Evolutionary conservation across 2,329 filamentous ascomycete species (phyloP).

Genomic region (Xylariaceae sp.): DNA sequence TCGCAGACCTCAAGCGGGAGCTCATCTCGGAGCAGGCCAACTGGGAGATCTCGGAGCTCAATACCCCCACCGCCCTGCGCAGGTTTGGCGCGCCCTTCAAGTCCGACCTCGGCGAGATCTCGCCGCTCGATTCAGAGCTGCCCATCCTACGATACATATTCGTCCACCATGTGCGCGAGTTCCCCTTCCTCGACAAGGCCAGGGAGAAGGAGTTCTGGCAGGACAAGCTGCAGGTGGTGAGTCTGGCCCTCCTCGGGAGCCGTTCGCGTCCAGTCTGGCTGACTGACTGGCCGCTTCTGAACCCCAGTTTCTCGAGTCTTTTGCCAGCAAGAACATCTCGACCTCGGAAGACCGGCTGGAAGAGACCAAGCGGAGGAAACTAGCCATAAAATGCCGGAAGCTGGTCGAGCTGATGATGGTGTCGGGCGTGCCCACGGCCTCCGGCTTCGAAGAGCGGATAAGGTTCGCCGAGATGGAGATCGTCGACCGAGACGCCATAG

Average conservation of each 20-base stretch:
- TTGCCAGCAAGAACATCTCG: constrained; percentile 93
- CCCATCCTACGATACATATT: constrained; percentile 95
- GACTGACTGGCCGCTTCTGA: constrained; percentile 1
- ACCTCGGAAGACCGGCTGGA: constrained; percentile 93
- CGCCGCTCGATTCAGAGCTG: constrained; percentile 86
- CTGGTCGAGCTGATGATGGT: constrained; percentile 99
- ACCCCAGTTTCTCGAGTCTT: constrained; percentile 83
- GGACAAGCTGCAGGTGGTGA: constrained; percentile 86
- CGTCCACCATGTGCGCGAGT: constrained; percentile 94
- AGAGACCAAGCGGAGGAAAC: constrained; percentile 88
- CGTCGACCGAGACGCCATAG: constrained; percentile 86
- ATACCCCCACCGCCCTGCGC: constrained; percentile 87
- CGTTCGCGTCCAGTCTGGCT: constrained; percentile 1
- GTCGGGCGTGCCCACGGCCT: constrained; percentile 88
- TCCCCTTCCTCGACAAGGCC: constrained; percentile 94
- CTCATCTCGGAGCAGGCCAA: constrained; percentile 84
- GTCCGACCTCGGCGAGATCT: constrained; percentile 86
- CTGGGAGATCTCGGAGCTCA: constrained; percentile 86
- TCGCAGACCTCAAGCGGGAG: constrained; percentile 84
- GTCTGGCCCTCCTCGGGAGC: too few species aligned
- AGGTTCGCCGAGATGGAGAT: constrained; percentile 96
- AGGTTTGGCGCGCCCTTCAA: constrained; percentile 93
- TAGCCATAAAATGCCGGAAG: constrained; percentile 90
- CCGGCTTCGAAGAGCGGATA: constrained; percentile 95
- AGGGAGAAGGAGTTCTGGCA: constrained; percentile 99